These are phyloP conservation scores for Aurantiochytrium sp. DNA, from an alignment of 108 stramenopile species.

Conservation along the genomic window DNA sequence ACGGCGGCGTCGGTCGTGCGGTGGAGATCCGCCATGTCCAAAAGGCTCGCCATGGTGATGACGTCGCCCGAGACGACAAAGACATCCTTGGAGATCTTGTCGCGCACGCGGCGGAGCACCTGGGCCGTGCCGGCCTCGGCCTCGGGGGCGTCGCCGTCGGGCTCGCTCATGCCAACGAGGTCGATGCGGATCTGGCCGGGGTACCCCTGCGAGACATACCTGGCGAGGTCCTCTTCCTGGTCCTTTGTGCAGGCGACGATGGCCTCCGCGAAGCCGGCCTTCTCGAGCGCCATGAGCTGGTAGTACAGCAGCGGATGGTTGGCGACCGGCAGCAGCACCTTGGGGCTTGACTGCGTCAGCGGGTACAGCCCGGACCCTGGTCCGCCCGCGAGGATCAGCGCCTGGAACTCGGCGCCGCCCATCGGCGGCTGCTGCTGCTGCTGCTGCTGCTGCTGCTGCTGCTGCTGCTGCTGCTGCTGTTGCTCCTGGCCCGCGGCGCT, in stretches of 20 bases:
- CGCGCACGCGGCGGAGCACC: not conserved
- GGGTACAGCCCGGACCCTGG: conserved; percentile 10
- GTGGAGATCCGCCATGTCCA: not conserved
- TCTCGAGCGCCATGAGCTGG: not conserved
- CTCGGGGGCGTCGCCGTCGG: not conserved
- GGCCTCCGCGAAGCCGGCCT: conserved; percentile 20
- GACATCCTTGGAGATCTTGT: not conserved
- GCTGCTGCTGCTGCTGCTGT: too few species aligned
- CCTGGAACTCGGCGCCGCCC: conserved; percentile 13
- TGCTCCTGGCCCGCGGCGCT: too few species aligned
- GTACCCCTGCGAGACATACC: not conserved
- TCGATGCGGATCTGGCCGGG: not conserved
- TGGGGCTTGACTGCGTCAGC: not conserved
- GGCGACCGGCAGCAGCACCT: not conserved
- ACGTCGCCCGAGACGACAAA: conserved; percentile 21
- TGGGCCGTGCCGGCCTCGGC: not conserved
- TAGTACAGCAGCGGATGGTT: conserved; percentile 12
- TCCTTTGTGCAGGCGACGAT: not conserved
- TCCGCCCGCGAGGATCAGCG: conserved; percentile 11
- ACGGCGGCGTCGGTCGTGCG: not conserved
- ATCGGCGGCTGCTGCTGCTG: too few species aligned
- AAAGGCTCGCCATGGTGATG: not conserved
- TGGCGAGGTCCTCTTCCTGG: not conserved
- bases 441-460: too few species aligned
- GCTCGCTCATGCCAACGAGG: not conserved